phyloP scores from a whole-genome alignment of 2,329 filamentous ascomycete species.

The Penicillium sp. region DNA sequence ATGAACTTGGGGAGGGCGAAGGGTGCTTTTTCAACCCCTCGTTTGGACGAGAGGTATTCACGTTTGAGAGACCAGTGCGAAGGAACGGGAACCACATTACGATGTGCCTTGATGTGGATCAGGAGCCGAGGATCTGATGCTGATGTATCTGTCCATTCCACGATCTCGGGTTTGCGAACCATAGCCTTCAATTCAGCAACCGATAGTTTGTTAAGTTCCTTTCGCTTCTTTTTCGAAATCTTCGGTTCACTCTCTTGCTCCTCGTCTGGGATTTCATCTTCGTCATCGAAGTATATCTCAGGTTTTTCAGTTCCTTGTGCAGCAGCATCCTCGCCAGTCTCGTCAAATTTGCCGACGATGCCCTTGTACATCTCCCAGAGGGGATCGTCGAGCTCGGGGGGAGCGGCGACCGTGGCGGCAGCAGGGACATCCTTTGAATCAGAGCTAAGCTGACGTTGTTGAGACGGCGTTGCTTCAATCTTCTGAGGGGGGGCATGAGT shows the following conservation, averaged over 20 bases:
- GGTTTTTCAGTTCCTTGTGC: conserved; percentile 73
- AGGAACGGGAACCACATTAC: conserved; percentile 93
- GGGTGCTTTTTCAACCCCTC: conserved; percentile 91
- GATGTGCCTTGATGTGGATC: conserved; percentile 90
- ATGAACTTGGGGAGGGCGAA: conserved; percentile 96
- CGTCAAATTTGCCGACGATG: conserved; percentile 77
- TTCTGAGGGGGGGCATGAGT: conserved; percentile 3
- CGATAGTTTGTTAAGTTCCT: conserved; percentile 85
- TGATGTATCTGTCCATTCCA: conserved; percentile 96
- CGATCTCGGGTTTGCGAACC: conserved; percentile 85
- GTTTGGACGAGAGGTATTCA: conserved; percentile 94
- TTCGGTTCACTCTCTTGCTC: conserved; percentile 62
- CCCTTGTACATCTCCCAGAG: conserved; percentile 80
- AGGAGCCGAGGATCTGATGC: conserved; percentile 84
- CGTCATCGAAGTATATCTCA: conserved; percentile 77
- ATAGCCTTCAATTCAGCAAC: conserved; percentile 93
- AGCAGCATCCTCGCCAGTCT: conserved; percentile 61
- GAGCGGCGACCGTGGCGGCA: conserved; percentile 47
- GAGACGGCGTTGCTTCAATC: conserved; percentile 1
- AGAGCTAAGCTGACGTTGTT: conserved; percentile 10
- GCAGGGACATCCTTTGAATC: conserved; percentile 31
- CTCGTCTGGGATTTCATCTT: conserved; percentile 82
- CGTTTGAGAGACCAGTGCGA: conserved; percentile 93
- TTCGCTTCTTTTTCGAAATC: conserved; percentile 91
- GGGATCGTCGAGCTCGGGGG: conserved; percentile 67